A percentile compares a stretch with the other conserved stretches of the same genome.
Conservation (phyloP, 2,329 filamentous ascomycete species). For the Aspergillus eucalypticola region DNA sequence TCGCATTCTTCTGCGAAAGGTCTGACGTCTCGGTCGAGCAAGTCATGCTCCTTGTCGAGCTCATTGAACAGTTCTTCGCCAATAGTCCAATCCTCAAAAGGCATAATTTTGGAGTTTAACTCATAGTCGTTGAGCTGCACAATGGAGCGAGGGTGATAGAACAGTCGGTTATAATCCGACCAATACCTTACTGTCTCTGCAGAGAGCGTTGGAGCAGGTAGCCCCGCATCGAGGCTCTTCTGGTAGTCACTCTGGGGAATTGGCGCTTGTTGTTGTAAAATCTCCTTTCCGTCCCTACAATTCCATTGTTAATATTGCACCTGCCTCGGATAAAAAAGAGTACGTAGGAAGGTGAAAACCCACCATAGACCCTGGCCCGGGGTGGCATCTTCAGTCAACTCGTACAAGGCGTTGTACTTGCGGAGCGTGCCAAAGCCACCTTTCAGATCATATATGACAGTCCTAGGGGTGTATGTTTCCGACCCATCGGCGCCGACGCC, state of each 20-base stretch:
- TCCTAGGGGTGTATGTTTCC: conserved; percentile 89
- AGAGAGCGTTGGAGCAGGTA: conserved; percentile 63
- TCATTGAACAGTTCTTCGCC: conserved; percentile 74
- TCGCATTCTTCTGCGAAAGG: conserved; percentile 92
- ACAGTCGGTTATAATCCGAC: conserved; percentile 94
- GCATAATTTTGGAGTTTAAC: conserved; percentile 74
- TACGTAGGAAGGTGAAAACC: conserved; percentile 11
- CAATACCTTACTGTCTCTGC: conserved; percentile 82
- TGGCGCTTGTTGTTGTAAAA: conserved; percentile 67
- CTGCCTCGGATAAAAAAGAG: too few species aligned
- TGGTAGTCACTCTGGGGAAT: conserved; percentile 77
- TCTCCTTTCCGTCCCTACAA: conserved; percentile 63
- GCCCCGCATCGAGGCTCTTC: conserved; percentile 71
- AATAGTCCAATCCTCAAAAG: conserved; percentile 74
- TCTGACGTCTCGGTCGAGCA: conserved; percentile 86
- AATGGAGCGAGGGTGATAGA: conserved; percentile 84
- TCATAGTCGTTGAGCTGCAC: conserved; percentile 87
- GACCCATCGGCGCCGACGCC: conserved; percentile 79
- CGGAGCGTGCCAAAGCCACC: conserved; percentile 85
- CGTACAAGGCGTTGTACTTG: conserved; percentile 87
- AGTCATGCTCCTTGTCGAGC: conserved; percentile 76
- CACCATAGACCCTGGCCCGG: conserved; percentile 49
- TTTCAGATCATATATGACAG: conserved; percentile 92
- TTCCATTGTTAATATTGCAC: background rate
- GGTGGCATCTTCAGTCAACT: conserved; percentile 48